Evolutionary conservation across 2,329 filamentous ascomycete species (phyloP), one percentile per base, ranked within the genome.

Genomic region (Geosmithia putterillii): DNA sequence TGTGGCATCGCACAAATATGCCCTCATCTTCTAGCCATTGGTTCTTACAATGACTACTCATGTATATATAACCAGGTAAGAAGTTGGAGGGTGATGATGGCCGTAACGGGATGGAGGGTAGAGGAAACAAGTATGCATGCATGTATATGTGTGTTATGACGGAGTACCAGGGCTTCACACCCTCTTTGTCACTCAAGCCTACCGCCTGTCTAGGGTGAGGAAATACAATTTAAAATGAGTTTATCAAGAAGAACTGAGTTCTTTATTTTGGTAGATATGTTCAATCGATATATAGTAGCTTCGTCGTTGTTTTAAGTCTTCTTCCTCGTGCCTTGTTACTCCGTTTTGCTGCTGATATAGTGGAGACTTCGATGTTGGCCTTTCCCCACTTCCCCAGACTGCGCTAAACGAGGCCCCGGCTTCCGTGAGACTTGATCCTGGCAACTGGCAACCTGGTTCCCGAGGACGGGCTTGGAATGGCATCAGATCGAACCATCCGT

Each of bases 331-430:
- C 6, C 6, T 32, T 12, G 28, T 32, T n/a, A n/a, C n/a, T n/a
- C n/a, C n/a, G n/a, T n/a, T n/a, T n/a, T n/a, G n/a, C n/a, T 19
- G 38, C 38, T 3, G 20, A 12, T 20, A 20, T 20, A 21, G 25
- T 23, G 38, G 37, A 35, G 37, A 34, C 37, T 17, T 18, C 38
- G n/a, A 18, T 21, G 23, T 21, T 35, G 15, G 34, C 37, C 35
- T 9, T 9, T 22, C 34, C 41, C 44, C 44, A 45, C 40, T 45
- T 45, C 44, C 44, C 44, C 44, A 43, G 44, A 45, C 28, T 23
- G 39, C 36, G 41, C 44, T 45, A 45, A 28, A 37, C 25, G 19
- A 17, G 40, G 18, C 22, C 35, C 35, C 32, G 14, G 28, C n/a
- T 32, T 14, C 23, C 23, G 10, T 12, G 28, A 12, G 10, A 9